phyloP scores from a whole-genome alignment of 192 early-diverging fungal genomes.

The Jimgerdemannia flammicorona region DNA sequence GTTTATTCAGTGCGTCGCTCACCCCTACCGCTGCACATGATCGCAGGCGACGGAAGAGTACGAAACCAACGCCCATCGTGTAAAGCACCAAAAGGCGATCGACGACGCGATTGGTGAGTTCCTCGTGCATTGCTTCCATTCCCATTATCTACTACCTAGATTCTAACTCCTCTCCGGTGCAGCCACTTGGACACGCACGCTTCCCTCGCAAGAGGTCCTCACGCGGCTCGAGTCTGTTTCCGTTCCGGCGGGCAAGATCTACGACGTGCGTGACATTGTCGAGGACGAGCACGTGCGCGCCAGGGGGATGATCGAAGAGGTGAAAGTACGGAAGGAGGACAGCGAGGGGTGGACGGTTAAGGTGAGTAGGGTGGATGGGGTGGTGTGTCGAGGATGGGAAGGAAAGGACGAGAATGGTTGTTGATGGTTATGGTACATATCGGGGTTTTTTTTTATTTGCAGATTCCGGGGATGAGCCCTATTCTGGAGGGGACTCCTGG shows the following conservation, averaged over 20 bases:
- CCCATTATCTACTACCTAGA: not conserved
- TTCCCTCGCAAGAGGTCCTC: conserved; percentile 29
- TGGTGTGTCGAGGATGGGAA: not conserved
- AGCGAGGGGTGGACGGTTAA: conserved; percentile 38
- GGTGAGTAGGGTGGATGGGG: no score
- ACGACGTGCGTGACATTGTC: conserved; percentile 42
- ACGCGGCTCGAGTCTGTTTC: conserved; percentile 28
- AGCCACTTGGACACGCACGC: conserved; percentile 31
- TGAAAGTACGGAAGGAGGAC: conserved; percentile 30
- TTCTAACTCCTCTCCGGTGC: not conserved
- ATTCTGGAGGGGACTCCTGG: conserved; percentile 37
- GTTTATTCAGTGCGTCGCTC: no score
- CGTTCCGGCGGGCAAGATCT: conserved; percentile 47
- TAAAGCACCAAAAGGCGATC: conserved; percentile 32
- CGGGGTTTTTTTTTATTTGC: not conserved
- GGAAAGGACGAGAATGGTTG: not conserved
- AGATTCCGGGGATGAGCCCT: conserved; percentile 41
- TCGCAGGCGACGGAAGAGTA: conserved; percentile 36
- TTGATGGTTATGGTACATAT: no score
- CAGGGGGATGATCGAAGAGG: conserved; percentile 37
- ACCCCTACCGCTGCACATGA: no score
- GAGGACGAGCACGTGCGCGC: conserved; percentile 42
- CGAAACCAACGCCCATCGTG: conserved; percentile 39
- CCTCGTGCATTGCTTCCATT: no score
- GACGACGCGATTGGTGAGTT: conserved; percentile 38